Evolutionary conservation across 352 stramenopile species (phyloP).

Genomic region (Phytophthora idaei): DNA sequence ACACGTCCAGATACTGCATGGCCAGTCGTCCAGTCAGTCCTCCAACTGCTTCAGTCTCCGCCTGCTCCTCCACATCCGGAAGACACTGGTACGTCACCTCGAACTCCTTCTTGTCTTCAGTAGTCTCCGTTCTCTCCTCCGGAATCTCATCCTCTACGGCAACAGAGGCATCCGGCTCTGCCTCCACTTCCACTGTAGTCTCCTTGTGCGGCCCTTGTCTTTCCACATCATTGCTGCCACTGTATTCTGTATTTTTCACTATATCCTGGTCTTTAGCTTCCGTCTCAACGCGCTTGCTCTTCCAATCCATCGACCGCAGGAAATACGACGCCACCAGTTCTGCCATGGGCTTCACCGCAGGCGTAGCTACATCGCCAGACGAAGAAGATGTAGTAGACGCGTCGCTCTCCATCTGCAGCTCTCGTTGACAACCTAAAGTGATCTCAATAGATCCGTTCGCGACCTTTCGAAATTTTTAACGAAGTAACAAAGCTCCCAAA

Average conservation of each 20-base stretch:
- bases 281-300: conserved; percentile 10
- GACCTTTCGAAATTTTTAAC: conserved; percentile 4
- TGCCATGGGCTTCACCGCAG: conserved; percentile 16
- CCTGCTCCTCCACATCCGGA: conserved; percentile 14
- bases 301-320: conserved; percentile 39
- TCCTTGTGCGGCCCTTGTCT: neutral
- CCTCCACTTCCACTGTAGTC: conserved; percentile 14
- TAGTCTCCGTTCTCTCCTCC: neutral
- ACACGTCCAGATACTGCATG: conserved; percentile 50
- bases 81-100: conserved; percentile 28
- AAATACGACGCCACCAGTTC: conserved; percentile 49
- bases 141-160: neutral
- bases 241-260: neutral
- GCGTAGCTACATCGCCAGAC: neutral
- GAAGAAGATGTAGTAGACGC: conserved; percentile 10
- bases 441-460: conserved; percentile 19
- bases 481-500: too few species aligned
- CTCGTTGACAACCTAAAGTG: conserved; percentile 15
- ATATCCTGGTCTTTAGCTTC: neutral
- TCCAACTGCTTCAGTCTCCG: neutral
- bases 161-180: conserved; percentile 10
- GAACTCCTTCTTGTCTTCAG: conserved; percentile 8
- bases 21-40: neutral
- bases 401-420: neutral
- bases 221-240: neutral